Percentiles rank a stretch among this genome's conserved stretches.
Conservation (phyloP, 2,329 filamentous ascomycete species). For the Pseudogymnoascus sp. region DNA sequence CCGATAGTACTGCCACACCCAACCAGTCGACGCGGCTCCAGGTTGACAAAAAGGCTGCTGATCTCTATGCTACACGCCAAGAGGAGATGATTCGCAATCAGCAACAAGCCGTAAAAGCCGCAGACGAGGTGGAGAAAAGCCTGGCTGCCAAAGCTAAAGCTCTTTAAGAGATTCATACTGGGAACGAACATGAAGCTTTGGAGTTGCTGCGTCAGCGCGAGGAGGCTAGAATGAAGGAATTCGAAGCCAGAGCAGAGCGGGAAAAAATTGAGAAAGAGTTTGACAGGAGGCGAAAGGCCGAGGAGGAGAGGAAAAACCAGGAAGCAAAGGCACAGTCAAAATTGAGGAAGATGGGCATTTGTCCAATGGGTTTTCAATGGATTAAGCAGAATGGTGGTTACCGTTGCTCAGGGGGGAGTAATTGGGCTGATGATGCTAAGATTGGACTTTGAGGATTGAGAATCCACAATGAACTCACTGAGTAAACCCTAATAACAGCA, state of each 20-base stretch:
- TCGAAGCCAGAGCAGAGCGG: conserved; percentile 24
- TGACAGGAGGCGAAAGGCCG: conserved; percentile 26
- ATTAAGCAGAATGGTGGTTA: conserved; percentile 51
- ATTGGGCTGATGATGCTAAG: conserved; percentile 40
- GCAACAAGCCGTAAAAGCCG: conserved; percentile 12
- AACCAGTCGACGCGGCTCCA: conserved; percentile 54
- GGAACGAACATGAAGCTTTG: conserved; percentile 12
- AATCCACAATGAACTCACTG: too few relatives aligned
- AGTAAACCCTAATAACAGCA: background rate
- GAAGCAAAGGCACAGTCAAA: conserved; percentile 36
- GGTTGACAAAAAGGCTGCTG: conserved; percentile 15
- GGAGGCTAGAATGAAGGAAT: conserved; percentile 22
- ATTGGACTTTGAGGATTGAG: conserved; percentile 16
- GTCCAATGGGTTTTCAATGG: conserved; percentile 51
- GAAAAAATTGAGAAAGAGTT: conserved; percentile 25
- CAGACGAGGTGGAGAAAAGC: conserved; percentile 11
- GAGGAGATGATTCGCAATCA: conserved; percentile 24
- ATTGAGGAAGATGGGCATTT: conserved; percentile 45
- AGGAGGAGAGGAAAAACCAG: conserved; percentile 31
- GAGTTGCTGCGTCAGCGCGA: conserved; percentile 20
- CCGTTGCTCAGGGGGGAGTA: conserved; percentile 51
- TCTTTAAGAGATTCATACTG: conserved; percentile 25
- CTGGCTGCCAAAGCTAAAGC: conserved; percentile 27
- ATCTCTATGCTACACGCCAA: conserved; percentile 11
- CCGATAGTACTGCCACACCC: conserved; percentile 53